Evolutionary conservation across 768 basidiomycete genomes (phyloP).

Genomic region (Agrocybe chaxingu): DNA sequence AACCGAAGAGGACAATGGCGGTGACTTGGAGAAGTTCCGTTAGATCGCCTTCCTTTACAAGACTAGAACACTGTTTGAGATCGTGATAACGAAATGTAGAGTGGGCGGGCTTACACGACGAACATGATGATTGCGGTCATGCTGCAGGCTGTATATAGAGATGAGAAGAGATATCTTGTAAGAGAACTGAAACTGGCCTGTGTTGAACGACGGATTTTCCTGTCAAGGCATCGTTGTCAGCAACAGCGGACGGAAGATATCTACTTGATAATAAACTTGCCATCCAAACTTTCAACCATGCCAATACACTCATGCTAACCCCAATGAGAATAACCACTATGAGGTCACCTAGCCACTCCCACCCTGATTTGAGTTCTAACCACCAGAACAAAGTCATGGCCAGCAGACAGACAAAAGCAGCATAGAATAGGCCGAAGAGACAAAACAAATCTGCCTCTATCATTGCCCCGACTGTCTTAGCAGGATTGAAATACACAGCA

Average conservation of each 20-base stretch:
- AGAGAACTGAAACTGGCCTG: conserved; percentile 44
- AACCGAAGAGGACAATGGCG: conserved; percentile 76
- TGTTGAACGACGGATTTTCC: conserved; percentile 83
- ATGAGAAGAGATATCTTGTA: neutral
- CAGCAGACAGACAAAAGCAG: conserved; percentile 68
- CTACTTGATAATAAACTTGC: conserved; percentile 21
- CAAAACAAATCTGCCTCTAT: conserved; percentile 86
- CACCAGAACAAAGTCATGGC: conserved; percentile 82
- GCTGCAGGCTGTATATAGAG: conserved; percentile 57
- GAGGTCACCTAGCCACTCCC: conserved; percentile 71
- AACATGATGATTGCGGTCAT: conserved; percentile 85
- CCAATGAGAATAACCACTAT: conserved; percentile 83
- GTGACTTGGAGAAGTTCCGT: conserved; percentile 70
- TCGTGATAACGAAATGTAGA: conserved; percentile 2
- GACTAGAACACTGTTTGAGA: conserved; percentile 34
- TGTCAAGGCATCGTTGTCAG: conserved; percentile 11
- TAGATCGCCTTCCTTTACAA: conserved; percentile 88
- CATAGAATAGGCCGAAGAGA: conserved; percentile 62
- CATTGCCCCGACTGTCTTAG: conserved; percentile 92
- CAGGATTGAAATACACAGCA: conserved; percentile 89
- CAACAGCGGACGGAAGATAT: neutral
- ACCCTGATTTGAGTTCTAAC: conserved; percentile 66
- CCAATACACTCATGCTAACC: conserved; percentile 72
- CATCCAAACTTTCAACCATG: conserved; percentile 94
- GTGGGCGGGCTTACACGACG: conserved; percentile 54